These are phyloP conservation scores for Xylariaceae sp. DNA, from an alignment of 2,329 filamentous ascomycete species.

Conservation along the genomic window DNA sequence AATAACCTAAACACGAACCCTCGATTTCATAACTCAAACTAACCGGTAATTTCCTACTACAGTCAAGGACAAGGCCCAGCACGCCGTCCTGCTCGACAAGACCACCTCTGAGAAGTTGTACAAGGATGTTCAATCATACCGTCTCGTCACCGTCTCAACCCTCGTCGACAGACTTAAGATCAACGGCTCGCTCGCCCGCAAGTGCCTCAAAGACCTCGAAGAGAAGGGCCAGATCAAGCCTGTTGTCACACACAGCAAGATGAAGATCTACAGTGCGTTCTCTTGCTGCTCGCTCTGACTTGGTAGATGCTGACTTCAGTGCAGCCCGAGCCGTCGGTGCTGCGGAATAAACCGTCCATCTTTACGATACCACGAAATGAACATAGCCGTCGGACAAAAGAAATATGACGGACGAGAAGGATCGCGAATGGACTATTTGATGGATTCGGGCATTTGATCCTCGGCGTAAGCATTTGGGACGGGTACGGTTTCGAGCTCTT, in stretches of 20 bases:
- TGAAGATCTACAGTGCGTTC: conserved; percentile 89
- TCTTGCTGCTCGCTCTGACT: background rate
- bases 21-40: background rate
- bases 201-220: conserved; percentile 88
- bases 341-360: conserved; percentile 31
- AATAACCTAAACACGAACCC: background rate
- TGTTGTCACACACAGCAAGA: conserved; percentile 91
- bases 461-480: conserved; percentile 34
- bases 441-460: conserved; percentile 34
- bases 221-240: conserved; percentile 99
- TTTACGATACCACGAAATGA: conserved; percentile 33
- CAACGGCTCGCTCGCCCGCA: conserved; percentile 93
- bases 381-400: conserved; percentile 25
- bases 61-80: conserved; percentile 99
- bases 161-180: conserved; percentile 99
- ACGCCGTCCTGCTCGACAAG: conserved; percentile 99
- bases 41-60: conserved; percentile 5
- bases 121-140: conserved; percentile 99
- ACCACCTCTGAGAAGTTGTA: conserved; percentile 94
- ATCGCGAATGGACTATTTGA: conserved; percentile 28
- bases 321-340: conserved; percentile 33
- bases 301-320: conserved; percentile 12
- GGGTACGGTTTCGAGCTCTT: conserved; percentile 31
- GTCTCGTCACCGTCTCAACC: conserved; percentile 95
- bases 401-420: conserved; percentile 26